Evolutionary conservation across 306 rosid species (phyloP).

Genomic region (Lathyrus aphaca): DNA sequence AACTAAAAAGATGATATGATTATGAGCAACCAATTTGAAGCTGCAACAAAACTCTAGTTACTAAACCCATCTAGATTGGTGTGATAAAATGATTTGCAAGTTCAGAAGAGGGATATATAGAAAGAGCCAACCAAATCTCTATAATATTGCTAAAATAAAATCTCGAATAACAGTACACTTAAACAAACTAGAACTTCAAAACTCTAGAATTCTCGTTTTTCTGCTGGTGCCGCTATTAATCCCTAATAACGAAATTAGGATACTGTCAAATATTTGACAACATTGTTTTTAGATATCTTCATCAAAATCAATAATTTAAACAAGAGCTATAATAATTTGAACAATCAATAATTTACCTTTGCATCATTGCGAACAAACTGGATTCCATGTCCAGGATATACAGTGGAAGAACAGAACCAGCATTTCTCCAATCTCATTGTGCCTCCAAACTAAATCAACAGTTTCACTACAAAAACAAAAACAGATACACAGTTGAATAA

Average conservation of each 20-base stretch:
- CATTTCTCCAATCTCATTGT: slow-evolving; percentile 92
- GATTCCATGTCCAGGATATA: slow-evolving; percentile 79
- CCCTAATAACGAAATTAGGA: background rate
- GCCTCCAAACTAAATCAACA: slow-evolving; percentile 33
- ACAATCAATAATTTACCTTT: slow-evolving; percentile 47
- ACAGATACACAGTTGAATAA: too few relatives aligned
- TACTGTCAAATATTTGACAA: background rate
- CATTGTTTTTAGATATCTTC: background rate
- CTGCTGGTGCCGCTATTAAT: too few relatives aligned
- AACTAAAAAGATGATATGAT: background rate
- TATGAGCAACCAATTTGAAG: slow-evolving; percentile 18
- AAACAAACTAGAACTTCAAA: too few relatives aligned
- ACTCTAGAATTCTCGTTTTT: too few relatives aligned
- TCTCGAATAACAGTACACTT: background rate
- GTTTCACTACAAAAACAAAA: slow-evolving; percentile 8
- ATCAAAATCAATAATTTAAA: slow-evolving; percentile 3
- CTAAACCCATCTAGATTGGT: background rate
- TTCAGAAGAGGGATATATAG: background rate
- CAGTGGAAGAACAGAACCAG: slow-evolving; percentile 91
- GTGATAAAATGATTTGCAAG: background rate
- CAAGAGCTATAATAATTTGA: background rate
- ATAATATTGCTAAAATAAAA: background rate
- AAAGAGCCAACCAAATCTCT: background rate
- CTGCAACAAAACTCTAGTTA: slow-evolving; percentile 2
- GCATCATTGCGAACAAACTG: slow-evolving; percentile 92